A percentile compares a stretch with the other conserved stretches of the same genome.
Conservation (phyloP, 1,139 yeast species). For the Taphrina communis region DNA sequence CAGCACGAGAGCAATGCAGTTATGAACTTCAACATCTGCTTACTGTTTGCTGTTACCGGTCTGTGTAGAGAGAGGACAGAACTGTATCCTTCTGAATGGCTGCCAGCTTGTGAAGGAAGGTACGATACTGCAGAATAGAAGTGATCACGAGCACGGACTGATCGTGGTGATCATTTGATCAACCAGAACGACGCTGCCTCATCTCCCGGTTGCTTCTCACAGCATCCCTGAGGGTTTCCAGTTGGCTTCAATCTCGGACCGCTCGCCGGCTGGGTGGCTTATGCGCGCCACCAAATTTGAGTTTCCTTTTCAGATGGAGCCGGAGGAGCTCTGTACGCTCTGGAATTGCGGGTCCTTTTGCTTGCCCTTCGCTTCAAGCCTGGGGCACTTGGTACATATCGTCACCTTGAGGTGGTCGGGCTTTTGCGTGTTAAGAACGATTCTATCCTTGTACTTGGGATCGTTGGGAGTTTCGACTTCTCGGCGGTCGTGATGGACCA, state of each 20-base stretch:
- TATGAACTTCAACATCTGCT: no score
- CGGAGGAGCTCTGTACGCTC: conserved; percentile 1
- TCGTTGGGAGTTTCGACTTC: not conserved
- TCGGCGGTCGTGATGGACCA: conserved; percentile 23
- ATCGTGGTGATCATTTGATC: not conserved
- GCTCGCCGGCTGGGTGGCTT: not conserved
- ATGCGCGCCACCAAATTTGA: not conserved
- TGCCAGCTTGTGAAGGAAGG: no score
- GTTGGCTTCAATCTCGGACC: not conserved
- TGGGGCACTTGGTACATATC: conserved; percentile 9
- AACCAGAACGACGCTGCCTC: no score
- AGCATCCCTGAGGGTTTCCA: not conserved
- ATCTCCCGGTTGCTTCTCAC: no score
- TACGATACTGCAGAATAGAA: no score
- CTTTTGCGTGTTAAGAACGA: no score
- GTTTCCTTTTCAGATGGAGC: conserved; percentile 9
- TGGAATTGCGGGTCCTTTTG: conserved; percentile 10
- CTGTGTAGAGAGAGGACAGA: no score
- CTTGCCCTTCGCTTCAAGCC: conserved; percentile 14
- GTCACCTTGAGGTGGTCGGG: not conserved
- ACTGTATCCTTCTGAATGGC: no score
- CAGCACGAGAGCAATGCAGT: no score
- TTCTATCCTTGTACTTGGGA: no score
- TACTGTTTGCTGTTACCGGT: no score
- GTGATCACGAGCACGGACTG: not conserved